Base-by-base conservation (phyloP, 805 yeast genomes). In the Saccharomyces eubayanus region DNA sequence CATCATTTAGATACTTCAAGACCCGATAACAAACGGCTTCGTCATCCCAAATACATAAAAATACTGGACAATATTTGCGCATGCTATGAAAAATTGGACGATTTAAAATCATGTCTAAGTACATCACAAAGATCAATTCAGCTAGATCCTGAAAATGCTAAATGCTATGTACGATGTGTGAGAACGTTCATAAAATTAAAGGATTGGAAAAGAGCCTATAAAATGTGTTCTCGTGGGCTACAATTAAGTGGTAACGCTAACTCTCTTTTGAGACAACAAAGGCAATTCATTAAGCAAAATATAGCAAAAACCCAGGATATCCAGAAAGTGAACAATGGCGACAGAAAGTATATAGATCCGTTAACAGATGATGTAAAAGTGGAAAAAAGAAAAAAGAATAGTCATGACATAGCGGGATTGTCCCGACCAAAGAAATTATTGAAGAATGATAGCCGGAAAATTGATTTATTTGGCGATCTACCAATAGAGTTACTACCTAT, bases 61-160 rank as follows among this genome's bases (percentile, higher is more conserved):
- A 36, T 67, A 9, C 50, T 68, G 50, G 71, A 65, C 46, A 63
- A 63, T 51, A 46, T 66, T 6, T 56, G 66, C 6, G 66, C 69
- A 0, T 59, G 66, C 12, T 64, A 63, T 56, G 70, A 65, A 50
- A 67, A 63, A 51, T 27, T 65, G 28, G 60, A 61, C 12, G 62
- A 65, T 28, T 27, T 61, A 11, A 54, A 55, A 4, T 62, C 57
- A 27, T 68, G 70, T 1, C 40, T 62, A 30, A 54, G 52, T 31
- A 61, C 59, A 40, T 56, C 63, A 2, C 56, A 56, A 28, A 61
- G 53, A 40, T 60, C 62, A 61, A 52, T 62, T n/a, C 49, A 54
- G 20, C 52, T 52, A 2, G 70, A 64, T 40, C 65, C 70, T 8
- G 63, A 54, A 41, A 64, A 66, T 47, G 46, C 64, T 28, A 64